Percentiles rank a stretch among this genome's conserved stretches.
Conservation (phyloP, 202 grass and related monocot species). For the Brachypodium distachyon region DNA sequence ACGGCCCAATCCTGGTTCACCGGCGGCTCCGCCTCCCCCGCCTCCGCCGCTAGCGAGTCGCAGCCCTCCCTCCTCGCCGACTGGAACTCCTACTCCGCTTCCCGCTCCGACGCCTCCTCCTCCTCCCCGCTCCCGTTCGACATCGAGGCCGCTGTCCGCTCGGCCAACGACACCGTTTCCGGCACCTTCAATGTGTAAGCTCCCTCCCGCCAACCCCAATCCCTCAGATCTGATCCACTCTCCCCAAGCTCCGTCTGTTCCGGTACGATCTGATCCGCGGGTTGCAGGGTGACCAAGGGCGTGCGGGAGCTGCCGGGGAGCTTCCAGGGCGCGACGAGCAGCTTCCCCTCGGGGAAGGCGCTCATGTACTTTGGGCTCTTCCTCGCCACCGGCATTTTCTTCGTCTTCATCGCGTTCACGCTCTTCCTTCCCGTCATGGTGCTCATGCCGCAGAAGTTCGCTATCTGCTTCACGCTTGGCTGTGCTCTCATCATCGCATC, state of each 20-base stretch:
- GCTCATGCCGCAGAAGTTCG: conserved; percentile 95
- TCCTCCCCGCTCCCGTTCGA: conserved; percentile 62
- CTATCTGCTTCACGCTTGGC: conserved; percentile 85
- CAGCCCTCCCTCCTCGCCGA: conserved; percentile 82
- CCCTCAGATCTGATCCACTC: conserved; percentile 4
- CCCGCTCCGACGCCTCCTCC: conserved; percentile 47
- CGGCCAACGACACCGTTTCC: conserved; percentile 90
- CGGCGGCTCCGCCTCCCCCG: conserved; percentile 24
- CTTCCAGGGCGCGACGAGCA: conserved; percentile 85
- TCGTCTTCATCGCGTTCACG: conserved; percentile 88
- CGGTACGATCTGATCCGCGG: not conserved
- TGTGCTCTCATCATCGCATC: conserved; percentile 87
- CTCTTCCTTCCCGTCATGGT: conserved; percentile 97
- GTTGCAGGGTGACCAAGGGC: conserved; percentile 62
- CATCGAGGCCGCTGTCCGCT: conserved; percentile 81
- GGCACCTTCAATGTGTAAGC: conserved; percentile 83
- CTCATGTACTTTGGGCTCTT: conserved; percentile 97
- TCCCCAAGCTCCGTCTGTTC: not conserved
- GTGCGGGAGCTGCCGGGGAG: conserved; percentile 86
- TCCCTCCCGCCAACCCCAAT: not conserved
- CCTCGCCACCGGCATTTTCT: conserved; percentile 90
- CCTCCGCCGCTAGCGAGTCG: conserved; percentile 14
- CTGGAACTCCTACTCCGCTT: conserved; percentile 91
- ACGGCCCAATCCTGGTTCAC: conserved; percentile 94
- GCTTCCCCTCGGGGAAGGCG: conserved; percentile 77